phyloP scores from a whole-genome alignment of 345 rosid genomes.

The Acer campestre region DNA sequence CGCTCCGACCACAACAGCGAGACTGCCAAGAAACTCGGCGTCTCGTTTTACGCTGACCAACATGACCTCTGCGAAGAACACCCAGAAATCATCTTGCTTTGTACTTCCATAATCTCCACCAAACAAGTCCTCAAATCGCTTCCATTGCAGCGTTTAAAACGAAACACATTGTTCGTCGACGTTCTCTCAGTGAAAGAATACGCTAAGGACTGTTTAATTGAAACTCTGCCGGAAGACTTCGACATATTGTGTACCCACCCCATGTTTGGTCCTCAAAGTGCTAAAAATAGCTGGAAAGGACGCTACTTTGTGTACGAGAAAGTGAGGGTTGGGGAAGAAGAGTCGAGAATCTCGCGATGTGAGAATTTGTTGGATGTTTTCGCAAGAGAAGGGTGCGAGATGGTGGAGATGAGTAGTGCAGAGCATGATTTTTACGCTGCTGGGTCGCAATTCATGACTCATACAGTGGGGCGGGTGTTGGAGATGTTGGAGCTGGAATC shows the following conservation, averaged over 20 bases:
- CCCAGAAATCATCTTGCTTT: conserved; percentile 63
- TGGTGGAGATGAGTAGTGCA: conserved; percentile 62
- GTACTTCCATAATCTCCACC: conserved; percentile 69
- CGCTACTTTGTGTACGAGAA: conserved; percentile 63
- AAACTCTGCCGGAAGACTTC: conserved; percentile 53
- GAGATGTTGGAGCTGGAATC: conserved; percentile 50
- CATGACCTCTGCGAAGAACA: conserved; percentile 55
- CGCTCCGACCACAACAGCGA: conserved; percentile 56
- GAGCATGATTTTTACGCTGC: conserved; percentile 61
- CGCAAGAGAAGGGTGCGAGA: conserved; percentile 43
- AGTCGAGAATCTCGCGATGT: conserved; percentile 38
- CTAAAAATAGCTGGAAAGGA: conserved; percentile 52
- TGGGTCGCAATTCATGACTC: conserved; percentile 55
- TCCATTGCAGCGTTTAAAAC: conserved; percentile 63
- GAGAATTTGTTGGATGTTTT: conserved; percentile 43
- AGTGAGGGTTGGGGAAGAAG: conserved; percentile 55
- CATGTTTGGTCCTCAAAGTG: conserved; percentile 83
- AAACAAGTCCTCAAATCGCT: conserved; percentile 47
- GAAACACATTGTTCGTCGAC: conserved; percentile 71
- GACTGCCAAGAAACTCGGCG: conserved; percentile 47
- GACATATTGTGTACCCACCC: conserved; percentile 79
- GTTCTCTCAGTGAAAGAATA: conserved; percentile 80
- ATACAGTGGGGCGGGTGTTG: conserved; percentile 57
- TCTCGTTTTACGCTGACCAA: conserved; percentile 50
- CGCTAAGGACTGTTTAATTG: conserved; percentile 49